phyloP scores from a whole-genome alignment of 768 basidiomycete species.

The Fomitopsis pulvina region DNA sequence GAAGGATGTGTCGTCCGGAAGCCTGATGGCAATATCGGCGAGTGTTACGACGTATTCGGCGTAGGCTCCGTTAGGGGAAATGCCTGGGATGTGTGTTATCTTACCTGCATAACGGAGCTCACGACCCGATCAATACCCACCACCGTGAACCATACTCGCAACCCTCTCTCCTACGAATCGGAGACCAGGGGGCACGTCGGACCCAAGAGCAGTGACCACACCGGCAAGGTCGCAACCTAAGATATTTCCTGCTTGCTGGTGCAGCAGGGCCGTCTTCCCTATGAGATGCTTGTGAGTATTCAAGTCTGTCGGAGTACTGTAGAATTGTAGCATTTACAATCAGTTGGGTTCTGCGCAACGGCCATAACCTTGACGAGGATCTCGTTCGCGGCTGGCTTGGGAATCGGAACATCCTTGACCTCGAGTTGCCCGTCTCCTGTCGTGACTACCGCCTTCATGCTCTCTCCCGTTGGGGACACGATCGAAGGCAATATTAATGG shows the following conservation, averaged over 20 bases:
- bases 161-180: constrained; percentile 19
- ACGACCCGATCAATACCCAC: constrained; percentile 5
- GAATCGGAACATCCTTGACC: background rate
- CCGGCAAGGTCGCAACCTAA: constrained; percentile 9
- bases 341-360: constrained; percentile 1
- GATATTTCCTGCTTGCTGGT: background rate
- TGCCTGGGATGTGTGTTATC: background rate
- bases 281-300: no score
- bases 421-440: background rate
- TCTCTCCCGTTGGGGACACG: no score
- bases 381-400: background rate
- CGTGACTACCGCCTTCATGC: constrained; percentile 3
- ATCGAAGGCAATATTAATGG: no score
- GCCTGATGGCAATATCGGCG: constrained; percentile 17
- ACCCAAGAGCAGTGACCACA: constrained; percentile 8
- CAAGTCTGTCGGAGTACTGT: background rate
- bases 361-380: constrained; percentile 4
- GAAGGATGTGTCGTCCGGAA: constrained; percentile 7
- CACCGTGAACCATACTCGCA: constrained; percentile 22
- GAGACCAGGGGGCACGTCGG: background rate
- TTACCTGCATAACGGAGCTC: background rate
- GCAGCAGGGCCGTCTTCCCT: constrained; percentile 1
- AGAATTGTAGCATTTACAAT: constrained; percentile 3
- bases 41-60: constrained; percentile 21
- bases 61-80: constrained; percentile 17